These are phyloP conservation scores for Dactylellina parvicollis DNA, from an alignment of 2,329 filamentous ascomycete genomes.

Conservation along the genomic window DNA sequence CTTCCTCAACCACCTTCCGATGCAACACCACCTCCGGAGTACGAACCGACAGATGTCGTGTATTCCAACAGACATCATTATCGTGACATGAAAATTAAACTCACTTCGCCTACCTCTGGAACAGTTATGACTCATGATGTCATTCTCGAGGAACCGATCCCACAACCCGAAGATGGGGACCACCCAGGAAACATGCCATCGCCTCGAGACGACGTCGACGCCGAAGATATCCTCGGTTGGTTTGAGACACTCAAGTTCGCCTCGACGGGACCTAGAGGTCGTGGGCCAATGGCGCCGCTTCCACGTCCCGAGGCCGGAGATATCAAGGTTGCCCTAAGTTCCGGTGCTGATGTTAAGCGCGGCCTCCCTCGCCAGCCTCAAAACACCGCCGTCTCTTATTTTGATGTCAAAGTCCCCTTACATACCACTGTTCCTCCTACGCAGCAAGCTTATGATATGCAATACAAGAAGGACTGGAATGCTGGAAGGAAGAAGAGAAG, in stretches of 20 bases:
- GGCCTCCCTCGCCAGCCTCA: background rate
- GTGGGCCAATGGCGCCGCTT: constrained; percentile 41
- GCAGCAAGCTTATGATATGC: constrained; percentile 13
- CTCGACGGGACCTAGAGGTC: constrained; percentile 34
- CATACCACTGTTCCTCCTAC: constrained; percentile 5
- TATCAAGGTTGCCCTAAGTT: background rate
- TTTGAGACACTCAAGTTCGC: constrained; percentile 52
- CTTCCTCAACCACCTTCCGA: constrained; percentile 45
- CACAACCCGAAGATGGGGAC: constrained; percentile 25
- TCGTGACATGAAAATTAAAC: constrained; percentile 46
- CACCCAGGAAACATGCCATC: constrained; percentile 18
- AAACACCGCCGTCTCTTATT: constrained; percentile 11
- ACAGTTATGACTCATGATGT: constrained; percentile 35
- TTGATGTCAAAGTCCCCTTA: constrained; percentile 40
- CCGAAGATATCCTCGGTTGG: constrained; percentile 49
- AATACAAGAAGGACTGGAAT: constrained; percentile 41
- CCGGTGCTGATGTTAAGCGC: background rate
- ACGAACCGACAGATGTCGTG: constrained; percentile 27
- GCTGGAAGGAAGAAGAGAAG: constrained; percentile 43
- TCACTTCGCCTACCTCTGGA: constrained; percentile 27
- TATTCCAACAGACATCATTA: constrained; percentile 26
- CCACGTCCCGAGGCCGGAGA: constrained; percentile 43
- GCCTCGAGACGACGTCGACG: constrained; percentile 48
- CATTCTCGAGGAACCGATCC: constrained; percentile 38
- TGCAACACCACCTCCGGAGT: constrained; percentile 48